A percentile compares a stretch with the other conserved stretches of the same genome.
phyloP scores from a whole-genome alignment of 2,329 filamentous ascomycete genomes.

The Diaporthe eres region DNA sequence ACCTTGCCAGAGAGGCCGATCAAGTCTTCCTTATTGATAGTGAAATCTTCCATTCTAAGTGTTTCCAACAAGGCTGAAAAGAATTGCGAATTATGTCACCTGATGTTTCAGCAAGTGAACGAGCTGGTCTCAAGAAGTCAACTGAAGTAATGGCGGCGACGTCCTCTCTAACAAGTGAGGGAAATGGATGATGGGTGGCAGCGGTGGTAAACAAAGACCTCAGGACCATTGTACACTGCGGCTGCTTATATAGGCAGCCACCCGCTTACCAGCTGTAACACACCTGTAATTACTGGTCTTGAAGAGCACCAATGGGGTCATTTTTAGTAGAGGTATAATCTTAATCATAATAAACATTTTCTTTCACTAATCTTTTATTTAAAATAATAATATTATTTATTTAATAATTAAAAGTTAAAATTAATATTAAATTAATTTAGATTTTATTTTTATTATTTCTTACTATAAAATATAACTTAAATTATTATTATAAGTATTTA shows the following conservation, averaged over 20 bases:
- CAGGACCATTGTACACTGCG: no score
- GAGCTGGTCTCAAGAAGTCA: neutral
- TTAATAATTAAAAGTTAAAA: no score
- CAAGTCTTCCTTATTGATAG: neutral
- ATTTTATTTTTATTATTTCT: no score
- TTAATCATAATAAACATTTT: no score
- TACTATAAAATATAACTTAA: no score
- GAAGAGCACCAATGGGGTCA: no score
- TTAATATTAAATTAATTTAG: no score
- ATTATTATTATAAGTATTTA: no score
- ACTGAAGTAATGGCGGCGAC: neutral
- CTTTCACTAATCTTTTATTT: no score
- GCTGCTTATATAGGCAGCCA: neutral
- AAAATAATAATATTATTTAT: no score
- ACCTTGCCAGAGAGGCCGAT: neutral
- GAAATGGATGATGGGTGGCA: neutral
- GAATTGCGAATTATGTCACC: neutral
- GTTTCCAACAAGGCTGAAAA: neutral
- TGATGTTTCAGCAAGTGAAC: neutral
- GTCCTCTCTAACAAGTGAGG: neutral
- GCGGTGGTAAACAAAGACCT: neutral
- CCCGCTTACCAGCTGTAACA: neutral
- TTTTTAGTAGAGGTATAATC: no score
- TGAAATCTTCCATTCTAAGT: neutral
- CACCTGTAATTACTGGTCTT: neutral